Evolutionary conservation across 768 basidiomycete genomes (phyloP).

Genomic region (Hygrocybe coccinea): DNA sequence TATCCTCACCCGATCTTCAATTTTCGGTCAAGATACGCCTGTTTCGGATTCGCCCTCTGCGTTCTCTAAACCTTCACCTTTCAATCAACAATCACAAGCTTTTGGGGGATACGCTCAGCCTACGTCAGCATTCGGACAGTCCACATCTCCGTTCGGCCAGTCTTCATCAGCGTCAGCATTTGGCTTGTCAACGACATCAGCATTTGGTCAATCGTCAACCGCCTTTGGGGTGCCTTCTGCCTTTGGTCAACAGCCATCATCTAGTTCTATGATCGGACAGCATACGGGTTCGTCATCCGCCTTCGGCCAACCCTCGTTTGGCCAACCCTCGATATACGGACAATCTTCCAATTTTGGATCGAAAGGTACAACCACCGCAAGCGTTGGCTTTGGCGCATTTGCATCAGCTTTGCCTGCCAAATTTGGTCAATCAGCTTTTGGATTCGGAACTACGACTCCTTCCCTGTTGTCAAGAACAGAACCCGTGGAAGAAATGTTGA

Average conservation of each 20-base stretch:
- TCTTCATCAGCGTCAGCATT: conserved; percentile 8
- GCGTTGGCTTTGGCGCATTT: conserved; percentile 22
- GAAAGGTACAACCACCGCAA: not conserved
- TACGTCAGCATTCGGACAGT: no score
- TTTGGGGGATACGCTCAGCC: conserved; percentile 12
- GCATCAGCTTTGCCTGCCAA: not conserved
- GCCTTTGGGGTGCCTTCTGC: not conserved
- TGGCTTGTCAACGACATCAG: not conserved
- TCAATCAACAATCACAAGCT: conserved; percentile 1
- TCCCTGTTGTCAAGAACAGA: not conserved
- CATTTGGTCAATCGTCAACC: not conserved
- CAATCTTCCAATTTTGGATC: conserved; percentile 11
- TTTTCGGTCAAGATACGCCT: not conserved
- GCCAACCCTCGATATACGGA: conserved; percentile 31
- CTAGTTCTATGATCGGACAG: not conserved
- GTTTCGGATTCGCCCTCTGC: not conserved
- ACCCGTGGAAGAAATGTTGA: conserved; percentile 21
- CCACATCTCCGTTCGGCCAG: conserved; percentile 16
- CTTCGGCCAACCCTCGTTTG: conserved; percentile 24
- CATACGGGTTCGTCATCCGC: conserved; percentile 1
- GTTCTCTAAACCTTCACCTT: not conserved
- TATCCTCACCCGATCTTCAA: not conserved
- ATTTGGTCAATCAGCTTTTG: conserved; percentile 15
- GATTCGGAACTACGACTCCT: conserved; percentile 5
- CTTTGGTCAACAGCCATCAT: not conserved